These are phyloP conservation scores for Amyloporia xantha DNA, from an alignment of 768 basidiomycete species.

Conservation along the genomic window DNA sequence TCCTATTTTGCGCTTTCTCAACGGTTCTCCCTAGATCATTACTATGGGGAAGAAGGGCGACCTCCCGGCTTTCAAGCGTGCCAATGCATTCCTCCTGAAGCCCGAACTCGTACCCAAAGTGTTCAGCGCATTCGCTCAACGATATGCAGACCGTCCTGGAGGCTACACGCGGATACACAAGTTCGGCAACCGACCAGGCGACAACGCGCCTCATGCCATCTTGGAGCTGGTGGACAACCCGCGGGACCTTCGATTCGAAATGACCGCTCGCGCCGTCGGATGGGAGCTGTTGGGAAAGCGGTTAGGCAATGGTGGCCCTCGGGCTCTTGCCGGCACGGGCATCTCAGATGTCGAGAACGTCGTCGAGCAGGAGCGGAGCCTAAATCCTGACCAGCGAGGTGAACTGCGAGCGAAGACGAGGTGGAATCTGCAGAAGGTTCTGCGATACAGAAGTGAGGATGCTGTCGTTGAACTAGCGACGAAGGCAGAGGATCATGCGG, in stretches of 20 bases:
- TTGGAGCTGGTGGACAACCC: constrained; percentile 95
- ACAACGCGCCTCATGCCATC: constrained; percentile 90
- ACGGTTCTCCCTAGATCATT: constrained; percentile 54
- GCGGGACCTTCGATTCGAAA: constrained; percentile 79
- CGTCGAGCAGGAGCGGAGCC: constrained; percentile 41
- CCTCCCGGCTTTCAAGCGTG: constrained; percentile 60
- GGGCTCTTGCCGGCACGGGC: constrained; percentile 45
- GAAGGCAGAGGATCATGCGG: constrained; percentile 61
- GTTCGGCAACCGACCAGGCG: constrained; percentile 83
- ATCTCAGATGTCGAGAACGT: constrained; percentile 38
- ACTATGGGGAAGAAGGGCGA: constrained; percentile 86
- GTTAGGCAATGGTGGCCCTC: constrained; percentile 38
- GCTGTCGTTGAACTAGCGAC: constrained; percentile 42
- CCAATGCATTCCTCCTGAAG: constrained; percentile 74
- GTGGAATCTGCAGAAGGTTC: constrained; percentile 69
- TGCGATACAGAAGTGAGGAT: constrained; percentile 48
- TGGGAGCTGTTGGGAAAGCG: constrained; percentile 67
- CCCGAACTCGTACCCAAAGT: constrained; percentile 71
- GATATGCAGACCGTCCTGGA: constrained; percentile 78
- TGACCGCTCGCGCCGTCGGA: constrained; percentile 83
- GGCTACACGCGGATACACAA: constrained; percentile 95
- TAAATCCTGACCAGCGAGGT: constrained; percentile 32
- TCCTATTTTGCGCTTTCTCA: no score
- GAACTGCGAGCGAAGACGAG: constrained; percentile 59
- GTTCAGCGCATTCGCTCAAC: constrained; percentile 69